Conservation (phyloP, 2,329 filamentous ascomycete genomes). For the Colletotrichum navitas region DNA sequence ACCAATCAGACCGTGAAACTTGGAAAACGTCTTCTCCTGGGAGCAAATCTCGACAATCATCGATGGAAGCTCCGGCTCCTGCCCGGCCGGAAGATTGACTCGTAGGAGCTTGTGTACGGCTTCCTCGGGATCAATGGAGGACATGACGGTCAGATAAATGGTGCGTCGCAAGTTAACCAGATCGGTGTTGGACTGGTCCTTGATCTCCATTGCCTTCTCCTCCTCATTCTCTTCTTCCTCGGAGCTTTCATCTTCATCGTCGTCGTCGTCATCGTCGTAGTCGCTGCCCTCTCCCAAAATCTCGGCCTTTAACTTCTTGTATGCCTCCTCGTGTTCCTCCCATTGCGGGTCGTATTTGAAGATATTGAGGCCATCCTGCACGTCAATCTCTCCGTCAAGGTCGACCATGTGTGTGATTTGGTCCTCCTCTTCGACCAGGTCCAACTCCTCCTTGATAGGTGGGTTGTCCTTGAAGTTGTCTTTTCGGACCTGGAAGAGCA, state of each 20-base stretch:
- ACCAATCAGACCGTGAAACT: slow-evolving; percentile 95
- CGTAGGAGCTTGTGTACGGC: slow-evolving; percentile 97
- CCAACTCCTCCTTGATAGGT: slow-evolving; percentile 89
- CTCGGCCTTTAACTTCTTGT: slow-evolving; percentile 90
- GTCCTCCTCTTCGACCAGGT: slow-evolving; percentile 96
- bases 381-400: slow-evolving; percentile 85
- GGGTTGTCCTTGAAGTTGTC: slow-evolving; percentile 97
- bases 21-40: slow-evolving; percentile 96
- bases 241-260: slow-evolving; percentile 77
- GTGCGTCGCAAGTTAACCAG: slow-evolving; percentile 92
- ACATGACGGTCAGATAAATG: slow-evolving; percentile 98
- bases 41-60: slow-evolving; percentile 99
- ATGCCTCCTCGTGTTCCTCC: slow-evolving; percentile 91
- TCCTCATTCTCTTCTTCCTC: slow-evolving; percentile 81
- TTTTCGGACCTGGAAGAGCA: slow-evolving; percentile 95
- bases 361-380: slow-evolving; percentile 90
- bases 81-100: slow-evolving; percentile 86
- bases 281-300: slow-evolving; percentile 95
- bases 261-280: slow-evolving; percentile 74
- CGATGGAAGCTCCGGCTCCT: slow-evolving; percentile 90
- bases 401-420: slow-evolving; percentile 92
- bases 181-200: slow-evolving; percentile 97
- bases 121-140: slow-evolving; percentile 95
- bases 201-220: slow-evolving; percentile 90
- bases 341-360: slow-evolving; percentile 95